Evolutionary conservation across 345 rosid species (phyloP), one percentile per base, ranked within the genome.

Genomic region (Noccaea caerulescens): DNA sequence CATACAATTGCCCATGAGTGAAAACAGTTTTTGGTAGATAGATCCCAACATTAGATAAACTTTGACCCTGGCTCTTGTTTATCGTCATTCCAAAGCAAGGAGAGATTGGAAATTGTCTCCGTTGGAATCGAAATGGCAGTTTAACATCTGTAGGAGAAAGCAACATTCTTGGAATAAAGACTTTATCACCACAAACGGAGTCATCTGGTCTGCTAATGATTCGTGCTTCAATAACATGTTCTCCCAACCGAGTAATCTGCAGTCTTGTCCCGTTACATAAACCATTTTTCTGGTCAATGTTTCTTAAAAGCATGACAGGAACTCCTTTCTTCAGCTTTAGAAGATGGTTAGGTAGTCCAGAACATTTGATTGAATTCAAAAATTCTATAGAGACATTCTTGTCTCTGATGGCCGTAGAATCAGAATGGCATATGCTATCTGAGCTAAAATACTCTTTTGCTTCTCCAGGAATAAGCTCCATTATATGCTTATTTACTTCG

Each of bases 31-130:
- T 18, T 20, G 65, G 65, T 3, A 59, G 11, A 3, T 59, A 59
- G 34, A 59, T 39, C 5, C 65, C 65, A 39, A 59, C 50, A 36
- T 57, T 27, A 57, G 43, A 3, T 57, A 57, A 37, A 14, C 44
- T 57, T 10, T 57, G 30, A 4, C 62, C 27, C 4, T 57, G 45
- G 6, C 63, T 58, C 33, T 58, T 58, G 13, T 58, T 58, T 13
- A 57, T 57, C 5, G 44, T 37, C 62, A 57, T 57, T 36, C 62
- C 62, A 57, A 57, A 57, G 62, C 32, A 58, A 1, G 16, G 46
- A 9, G 23, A 8, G 0, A 58, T 34, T 1, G 33, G 46, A 38
- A 58, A 58, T 6, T 58, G 45, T 37, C 63, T 58, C 20, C 45
- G 6, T 9, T 37, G 63, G 10, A 58, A 58, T 0, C 1, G 8